A percentile compares a stretch with the other conserved stretches of the same genome.
phyloP scores from a whole-genome alignment of 148 eudicot species.

The Fallopia convolvulus region DNA sequence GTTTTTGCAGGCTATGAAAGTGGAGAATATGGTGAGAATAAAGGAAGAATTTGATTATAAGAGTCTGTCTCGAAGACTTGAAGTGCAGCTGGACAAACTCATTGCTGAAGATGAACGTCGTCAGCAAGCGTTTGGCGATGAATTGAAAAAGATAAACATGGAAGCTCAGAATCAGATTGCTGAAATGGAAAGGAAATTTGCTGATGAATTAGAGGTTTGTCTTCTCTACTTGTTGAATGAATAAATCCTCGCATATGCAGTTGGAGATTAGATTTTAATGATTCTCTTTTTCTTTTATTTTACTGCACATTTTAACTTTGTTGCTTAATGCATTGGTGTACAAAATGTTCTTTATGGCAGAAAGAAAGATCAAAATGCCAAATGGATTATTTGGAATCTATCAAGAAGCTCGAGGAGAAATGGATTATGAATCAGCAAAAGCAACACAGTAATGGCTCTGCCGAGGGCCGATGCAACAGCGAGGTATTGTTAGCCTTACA shows the following conservation, averaged over 20 bases:
- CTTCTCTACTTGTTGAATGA: background rate
- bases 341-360: constrained; percentile 25
- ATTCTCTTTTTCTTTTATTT: background rate
- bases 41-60: constrained; percentile 96
- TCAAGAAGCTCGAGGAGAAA: constrained; percentile 89
- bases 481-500: background rate
- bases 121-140: constrained; percentile 73
- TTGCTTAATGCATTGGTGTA: constrained; percentile 7
- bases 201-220: constrained; percentile 69
- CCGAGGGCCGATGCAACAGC: background rate
- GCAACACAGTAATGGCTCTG: constrained; percentile 45
- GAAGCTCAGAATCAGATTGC: constrained; percentile 64
- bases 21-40: constrained; percentile 91
- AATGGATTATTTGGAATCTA: constrained; percentile 95
- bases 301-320: background rate
- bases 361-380: constrained; percentile 87
- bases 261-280: background rate
- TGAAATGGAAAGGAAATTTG: constrained; percentile 70
- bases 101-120: constrained; percentile 88
- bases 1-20: constrained; percentile 82
- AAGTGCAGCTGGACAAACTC: constrained; percentile 81
- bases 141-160: constrained; percentile 54
- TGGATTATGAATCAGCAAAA: constrained; percentile 62
- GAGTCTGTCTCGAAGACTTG: constrained; percentile 79
- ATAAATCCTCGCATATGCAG: background rate